Conservation (phyloP, 2,329 filamentous ascomycete species). For the Diaporthe nobilis region DNA sequence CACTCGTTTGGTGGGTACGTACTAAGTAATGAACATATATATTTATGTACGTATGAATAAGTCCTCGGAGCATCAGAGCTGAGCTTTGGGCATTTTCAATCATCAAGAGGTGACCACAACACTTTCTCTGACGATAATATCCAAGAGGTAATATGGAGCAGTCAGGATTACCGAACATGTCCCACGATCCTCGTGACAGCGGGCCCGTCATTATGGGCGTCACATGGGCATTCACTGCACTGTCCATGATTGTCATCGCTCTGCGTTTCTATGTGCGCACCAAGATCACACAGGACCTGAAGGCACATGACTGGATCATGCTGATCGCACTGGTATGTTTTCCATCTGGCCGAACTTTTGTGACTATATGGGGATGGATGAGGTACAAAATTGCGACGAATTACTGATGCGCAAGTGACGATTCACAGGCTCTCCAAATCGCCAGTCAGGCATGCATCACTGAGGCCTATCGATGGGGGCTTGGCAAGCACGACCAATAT, state of each 20-base stretch:
- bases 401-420: background rate
- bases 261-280: background rate
- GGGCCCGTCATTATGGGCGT: background rate
- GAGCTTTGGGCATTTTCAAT: background rate
- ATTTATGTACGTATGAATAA: background rate
- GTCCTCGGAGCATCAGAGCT: background rate
- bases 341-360: background rate
- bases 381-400: background rate
- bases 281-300: background rate
- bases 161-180: background rate
- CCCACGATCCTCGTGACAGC: background rate
- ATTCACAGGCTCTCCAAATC: background rate
- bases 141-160: background rate
- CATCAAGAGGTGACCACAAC: background rate
- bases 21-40: background rate
- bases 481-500: constrained; percentile 41
- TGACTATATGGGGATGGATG: background rate
- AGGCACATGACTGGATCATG: background rate
- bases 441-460: constrained; percentile 8
- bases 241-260: background rate
- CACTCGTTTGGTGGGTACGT: background rate
- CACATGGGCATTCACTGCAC: background rate
- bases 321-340: background rate
- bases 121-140: background rate
- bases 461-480: constrained; percentile 13